Evolutionary conservation across 1,139 yeast species (phyloP).

Genomic region (Suhomyces anneliseae): DNA sequence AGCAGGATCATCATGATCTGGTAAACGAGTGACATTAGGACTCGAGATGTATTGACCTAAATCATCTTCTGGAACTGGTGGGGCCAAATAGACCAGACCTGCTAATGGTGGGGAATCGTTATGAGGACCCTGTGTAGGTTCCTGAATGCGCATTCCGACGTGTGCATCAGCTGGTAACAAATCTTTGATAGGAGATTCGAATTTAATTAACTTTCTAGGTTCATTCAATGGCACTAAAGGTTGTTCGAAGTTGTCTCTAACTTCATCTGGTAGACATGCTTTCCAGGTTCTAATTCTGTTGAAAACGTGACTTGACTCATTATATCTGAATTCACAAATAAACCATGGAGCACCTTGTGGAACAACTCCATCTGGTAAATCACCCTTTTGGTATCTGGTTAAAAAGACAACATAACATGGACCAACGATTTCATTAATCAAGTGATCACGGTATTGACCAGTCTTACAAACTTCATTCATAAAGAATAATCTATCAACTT

Average conservation of each 20-base stretch:
- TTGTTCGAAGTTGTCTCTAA: constrained; percentile 81
- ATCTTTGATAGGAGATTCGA: constrained; percentile 80
- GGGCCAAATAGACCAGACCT: constrained; percentile 85
- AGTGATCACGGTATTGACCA: constrained; percentile 94
- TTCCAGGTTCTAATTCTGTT: constrained; percentile 97
- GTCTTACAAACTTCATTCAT: constrained; percentile 95
- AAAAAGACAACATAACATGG: constrained; percentile 94
- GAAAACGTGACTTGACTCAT: constrained; percentile 84
- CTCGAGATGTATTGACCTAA: constrained; percentile 66
- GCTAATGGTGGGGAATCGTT: constrained; percentile 81
- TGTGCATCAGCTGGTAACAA: constrained; percentile 73
- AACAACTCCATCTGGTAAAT: constrained; percentile 67
- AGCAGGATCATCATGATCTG: constrained; percentile 58
- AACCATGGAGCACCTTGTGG: constrained; percentile 80
- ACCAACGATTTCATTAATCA: constrained; percentile 83
- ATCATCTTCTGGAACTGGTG: constrained; percentile 74
- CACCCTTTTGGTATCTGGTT: constrained; percentile 92
- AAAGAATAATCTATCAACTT: constrained; percentile 83
- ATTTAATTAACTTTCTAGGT: constrained; percentile 68
- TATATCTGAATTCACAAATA: constrained; percentile 92
- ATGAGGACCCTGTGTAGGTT: constrained; percentile 77
- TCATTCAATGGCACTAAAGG: constrained; percentile 57
- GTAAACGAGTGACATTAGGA: constrained; percentile 50
- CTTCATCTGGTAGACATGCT: constrained; percentile 96
- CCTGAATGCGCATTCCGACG: constrained; percentile 73